These are phyloP conservation scores for Heterobasidion irregulare DNA, from an alignment of 1,284 basidiomycete species.

Conservation along the genomic window DNA sequence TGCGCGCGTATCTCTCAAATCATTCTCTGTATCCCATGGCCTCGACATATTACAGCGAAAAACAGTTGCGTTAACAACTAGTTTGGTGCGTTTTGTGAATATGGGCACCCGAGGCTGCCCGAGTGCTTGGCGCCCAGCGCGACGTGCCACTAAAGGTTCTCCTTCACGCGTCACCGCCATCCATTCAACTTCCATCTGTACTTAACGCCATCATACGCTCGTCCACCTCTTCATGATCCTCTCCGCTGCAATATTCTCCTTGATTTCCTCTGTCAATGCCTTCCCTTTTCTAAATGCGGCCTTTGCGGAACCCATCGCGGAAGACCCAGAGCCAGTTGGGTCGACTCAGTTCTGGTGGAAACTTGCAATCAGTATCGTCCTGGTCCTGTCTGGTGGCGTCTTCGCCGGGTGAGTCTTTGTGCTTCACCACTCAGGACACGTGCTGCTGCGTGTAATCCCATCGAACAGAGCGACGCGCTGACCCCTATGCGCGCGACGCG, in stretches of 20 bases:
- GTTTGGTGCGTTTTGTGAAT: no score
- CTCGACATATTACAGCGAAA: no score
- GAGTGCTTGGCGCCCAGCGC: no score
- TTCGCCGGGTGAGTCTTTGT: constrained; percentile 67
- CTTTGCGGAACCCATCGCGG: background rate
- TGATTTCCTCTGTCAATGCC: background rate
- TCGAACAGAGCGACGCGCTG: background rate
- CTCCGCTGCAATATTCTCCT: background rate
- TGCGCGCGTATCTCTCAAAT: background rate
- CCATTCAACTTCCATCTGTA: no score
- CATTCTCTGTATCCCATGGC: no score
- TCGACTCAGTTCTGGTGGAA: constrained; percentile 61
- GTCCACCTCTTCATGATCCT: background rate
- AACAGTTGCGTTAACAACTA: no score
- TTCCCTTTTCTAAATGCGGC: constrained; percentile 3
- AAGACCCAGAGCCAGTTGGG: constrained; percentile 23
- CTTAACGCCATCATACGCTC: no score
- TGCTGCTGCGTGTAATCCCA: no score
- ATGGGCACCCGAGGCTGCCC: no score
- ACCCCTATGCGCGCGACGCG: background rate
- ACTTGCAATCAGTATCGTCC: constrained; percentile 49
- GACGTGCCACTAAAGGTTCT: no score
- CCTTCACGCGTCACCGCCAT: no score
- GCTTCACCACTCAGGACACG: background rate
- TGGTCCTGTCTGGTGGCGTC: constrained; percentile 76